These are phyloP conservation scores for Globisporangium radiosum DNA, from an alignment of 352 stramenopile genomes.

Conservation along the genomic window DNA sequence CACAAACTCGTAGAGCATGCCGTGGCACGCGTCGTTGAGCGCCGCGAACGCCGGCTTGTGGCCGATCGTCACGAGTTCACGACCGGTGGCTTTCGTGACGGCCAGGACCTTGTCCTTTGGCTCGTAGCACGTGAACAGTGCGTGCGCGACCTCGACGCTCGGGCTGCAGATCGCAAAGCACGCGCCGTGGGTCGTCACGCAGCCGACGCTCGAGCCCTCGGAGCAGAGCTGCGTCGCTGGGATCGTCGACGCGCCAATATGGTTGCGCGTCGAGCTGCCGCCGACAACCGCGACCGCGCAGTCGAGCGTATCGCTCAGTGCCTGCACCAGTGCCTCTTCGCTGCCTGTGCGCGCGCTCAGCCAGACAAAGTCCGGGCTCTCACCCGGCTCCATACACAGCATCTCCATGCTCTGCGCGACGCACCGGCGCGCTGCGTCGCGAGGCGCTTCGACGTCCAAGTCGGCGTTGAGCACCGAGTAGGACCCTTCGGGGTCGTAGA, in stretches of 20 bases:
- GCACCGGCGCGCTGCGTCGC: constrained; percentile 57
- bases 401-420: constrained; percentile 61
- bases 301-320: constrained; percentile 70
- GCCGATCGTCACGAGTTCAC: constrained; percentile 55
- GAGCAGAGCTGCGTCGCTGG: constrained; percentile 70
- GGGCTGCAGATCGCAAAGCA: constrained; percentile 76
- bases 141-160: constrained; percentile 70
- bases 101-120: constrained; percentile 59
- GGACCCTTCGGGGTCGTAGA: constrained; percentile 75
- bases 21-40: constrained; percentile 70
- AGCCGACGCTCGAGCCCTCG: constrained; percentile 47
- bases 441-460: constrained; percentile 44
- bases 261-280: constrained; percentile 34
- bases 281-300: constrained; percentile 63
- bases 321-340: constrained; percentile 58
- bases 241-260: constrained; percentile 11
- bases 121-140: constrained; percentile 82
- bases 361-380: constrained; percentile 79
- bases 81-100: constrained; percentile 56
- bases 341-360: constrained; percentile 47
- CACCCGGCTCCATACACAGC: constrained; percentile 65
- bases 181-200: constrained; percentile 60
- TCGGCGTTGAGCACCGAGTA: constrained; percentile 75
- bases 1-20: constrained; percentile 63
- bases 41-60: constrained; percentile 63